Percentiles rank a stretch among this genome's conserved stretches.
These are phyloP conservation scores for Histomonas meleagridis DNA, from an alignment of 208 protist genomes.

Conservation along the genomic window DNA sequence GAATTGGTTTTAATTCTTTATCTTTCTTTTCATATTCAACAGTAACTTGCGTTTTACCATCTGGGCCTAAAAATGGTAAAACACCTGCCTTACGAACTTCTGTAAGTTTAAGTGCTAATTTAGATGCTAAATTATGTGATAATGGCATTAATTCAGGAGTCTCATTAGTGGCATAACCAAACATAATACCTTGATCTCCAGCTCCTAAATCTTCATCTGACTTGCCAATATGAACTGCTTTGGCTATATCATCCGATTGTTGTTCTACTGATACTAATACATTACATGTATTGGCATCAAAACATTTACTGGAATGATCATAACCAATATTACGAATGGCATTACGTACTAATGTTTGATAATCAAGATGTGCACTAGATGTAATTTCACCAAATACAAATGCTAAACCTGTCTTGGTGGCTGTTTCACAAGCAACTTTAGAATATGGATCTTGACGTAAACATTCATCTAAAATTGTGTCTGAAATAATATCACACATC, in stretches of 20 bases:
- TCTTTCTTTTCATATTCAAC: constrained; percentile 86
- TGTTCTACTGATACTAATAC: constrained; percentile 69
- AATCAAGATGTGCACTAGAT: constrained; percentile 85
- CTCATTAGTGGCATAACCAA: constrained; percentile 98
- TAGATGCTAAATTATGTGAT: constrained; percentile 78
- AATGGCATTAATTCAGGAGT: constrained; percentile 90
- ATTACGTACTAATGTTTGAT: constrained; percentile 84
- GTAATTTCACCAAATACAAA: constrained; percentile 99
- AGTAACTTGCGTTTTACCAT: constrained; percentile 95
- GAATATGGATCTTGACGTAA: constrained; percentile 31
- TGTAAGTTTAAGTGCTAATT: constrained; percentile 76
- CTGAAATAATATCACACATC: constrained; percentile 37
- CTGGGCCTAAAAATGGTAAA: constrained; percentile 59
- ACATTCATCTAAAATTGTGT: constrained; percentile 29
- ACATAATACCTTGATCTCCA: constrained; percentile 97
- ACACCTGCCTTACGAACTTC: constrained; percentile 78
- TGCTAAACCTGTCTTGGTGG: constrained; percentile 90
- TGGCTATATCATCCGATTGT: constrained; percentile 94
- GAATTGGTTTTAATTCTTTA: constrained; percentile 67
- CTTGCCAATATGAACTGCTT: constrained; percentile 80
- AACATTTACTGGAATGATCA: constrained; percentile 59
- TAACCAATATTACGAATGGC: constrained; percentile 80
- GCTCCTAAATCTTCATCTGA: constrained; percentile 83
- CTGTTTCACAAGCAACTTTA: constrained; percentile 56
- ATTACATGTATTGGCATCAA: constrained; percentile 94